Base-by-base conservation (phyloP, 345 rosid genomes). In the Gossypium raimondii region DNA sequence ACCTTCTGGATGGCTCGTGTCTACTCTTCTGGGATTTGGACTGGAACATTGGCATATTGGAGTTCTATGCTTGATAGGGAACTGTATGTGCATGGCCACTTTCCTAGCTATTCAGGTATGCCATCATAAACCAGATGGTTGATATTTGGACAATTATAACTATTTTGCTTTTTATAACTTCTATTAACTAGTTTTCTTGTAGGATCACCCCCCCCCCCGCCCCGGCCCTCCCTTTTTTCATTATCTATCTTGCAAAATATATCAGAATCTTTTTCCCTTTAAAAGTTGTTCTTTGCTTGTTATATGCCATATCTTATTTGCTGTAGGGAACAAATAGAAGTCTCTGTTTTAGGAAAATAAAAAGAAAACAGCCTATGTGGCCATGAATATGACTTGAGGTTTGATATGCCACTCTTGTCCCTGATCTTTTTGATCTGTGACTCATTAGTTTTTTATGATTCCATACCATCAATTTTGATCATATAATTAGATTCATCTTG, bases 21-120 rank as follows among this genome's bases (percentile, higher is more conserved):
- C 91, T 75, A 83, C 81, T 78, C 83, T 92, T 71, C 73, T 87
- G 5, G 85, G 84, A 57, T 72, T 88, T 76, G 96, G 96, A 17
- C 75, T 95, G 51, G 96, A 89, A 61, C 80, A 81, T 58, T 90
- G 93, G 92, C 96, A 95, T 81, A 83, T 95, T 47, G 99, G 99
- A 75, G 98, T 95, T 79, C 81, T 95, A 73, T 95, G 99, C 86
- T 84, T 95, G 78, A 82, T 95, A 17, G 99, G 99, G 58, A 95
- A 95, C 85, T 95, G 99, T 78, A 86, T 93, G 85, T 89, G 99
- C 87, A 93, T 95, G 98, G 98, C 99, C 73, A 82, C 93, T 56
- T 95, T 89, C 80, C 85, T 93, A 51, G 99, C 93, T 78, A 88
- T 93, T 79, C 98, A 95, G 98, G 99, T 95, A 86, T 81, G 22